phyloP scores from a whole-genome alignment of 2,329 filamentous ascomycete genomes.

The Cucurbitaria berberidis region DNA sequence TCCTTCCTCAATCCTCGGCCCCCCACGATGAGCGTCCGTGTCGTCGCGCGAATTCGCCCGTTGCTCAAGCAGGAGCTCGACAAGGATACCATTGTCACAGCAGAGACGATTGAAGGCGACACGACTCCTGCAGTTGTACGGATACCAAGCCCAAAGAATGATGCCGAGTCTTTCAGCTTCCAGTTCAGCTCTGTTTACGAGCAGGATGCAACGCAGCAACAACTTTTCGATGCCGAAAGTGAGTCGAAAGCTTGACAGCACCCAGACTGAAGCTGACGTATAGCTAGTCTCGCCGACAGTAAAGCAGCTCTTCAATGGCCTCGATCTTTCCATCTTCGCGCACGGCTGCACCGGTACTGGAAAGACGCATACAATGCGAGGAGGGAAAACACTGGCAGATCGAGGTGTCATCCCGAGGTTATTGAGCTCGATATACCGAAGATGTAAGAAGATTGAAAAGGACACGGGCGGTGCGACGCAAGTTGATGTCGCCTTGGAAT shows the following conservation, averaged over 20 bases:
- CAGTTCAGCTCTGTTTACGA: constrained; percentile 95
- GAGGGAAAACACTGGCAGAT: constrained; percentile 83
- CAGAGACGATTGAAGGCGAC: constrained; percentile 53
- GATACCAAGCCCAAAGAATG: constrained; percentile 94
- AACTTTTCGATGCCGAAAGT: constrained; percentile 90
- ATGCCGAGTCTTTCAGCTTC: constrained; percentile 88
- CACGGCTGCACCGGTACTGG: constrained; percentile 93
- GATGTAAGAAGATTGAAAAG: constrained; percentile 83
- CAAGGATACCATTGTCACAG: constrained; percentile 83
- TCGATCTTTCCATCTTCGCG: constrained; percentile 77
- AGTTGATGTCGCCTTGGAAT: constrained; percentile 79
- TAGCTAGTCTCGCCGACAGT: constrained; percentile 80
- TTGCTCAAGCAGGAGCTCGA: constrained; percentile 84
- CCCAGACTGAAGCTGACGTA: constrained; percentile 23
- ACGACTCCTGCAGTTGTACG: constrained; percentile 69
- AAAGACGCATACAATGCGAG: constrained; percentile 96
- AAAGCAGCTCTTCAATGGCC: constrained; percentile 88
- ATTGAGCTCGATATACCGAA: constrained; percentile 82
- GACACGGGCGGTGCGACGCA: constrained; percentile 73
- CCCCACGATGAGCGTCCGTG: constrained; percentile 68
- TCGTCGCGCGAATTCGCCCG: constrained; percentile 89
- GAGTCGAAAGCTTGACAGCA: constrained; percentile 25
- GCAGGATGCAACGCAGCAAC: constrained; percentile 78
- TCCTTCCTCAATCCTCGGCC: constrained; percentile 13
- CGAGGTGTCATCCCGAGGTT: constrained; percentile 86